Base-by-base conservation (phyloP, 208 protist genomes). In the Trypanosoma scelopori region DNA sequence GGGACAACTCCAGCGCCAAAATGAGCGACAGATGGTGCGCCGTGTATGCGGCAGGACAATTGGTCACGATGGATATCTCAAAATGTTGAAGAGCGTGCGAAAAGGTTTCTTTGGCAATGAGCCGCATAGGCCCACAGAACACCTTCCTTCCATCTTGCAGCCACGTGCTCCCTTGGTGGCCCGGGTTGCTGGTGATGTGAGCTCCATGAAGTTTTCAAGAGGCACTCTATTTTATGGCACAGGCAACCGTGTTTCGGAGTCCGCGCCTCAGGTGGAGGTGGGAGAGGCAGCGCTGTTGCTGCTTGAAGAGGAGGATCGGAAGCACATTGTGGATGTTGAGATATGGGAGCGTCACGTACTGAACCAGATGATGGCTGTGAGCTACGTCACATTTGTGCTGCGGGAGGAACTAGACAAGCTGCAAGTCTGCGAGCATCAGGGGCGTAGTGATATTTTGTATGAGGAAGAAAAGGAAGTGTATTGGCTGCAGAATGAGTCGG, bases 351-450 rank as follows among this genome's bases (percentile, higher is more conserved):
- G 78, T 25, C 74, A 76, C 22, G 78, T 90, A 0, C 45, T 86
- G 9, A 63, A 64, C 1, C 82, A 94, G 65, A 89, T 92, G 84
- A 92, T 91, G 82, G 71, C 81, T 22, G 81, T 91, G 49, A 62
- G 69, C 52, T 94, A 86, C 67, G 82, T 92, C 4, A 89, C 81
- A 9, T 87, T 84, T 65, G 81, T 94, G 18, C 52, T 94, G 43
- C 82, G 82, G 59, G 83, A 87, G 7, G 79, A 81, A 61, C 69
- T 91, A 61, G 81, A 92, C 22, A 69, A 84, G 32, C 60, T 94
- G 58, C 65, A 79, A 23, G 47, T 55, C 30, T 60, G 60, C 23
- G 89, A 92, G 71, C 67, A 62, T 43, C 61, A 66, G 45, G 18
- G 46, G 49, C 78, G 80, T 1, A 50, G 41, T 5, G 67, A 60